A percentile compares a stretch with the other conserved stretches of the same genome.
Evolutionary conservation across 1,284 basidiomycete genomes (phyloP).

Genomic region (Lentinula novae-zelandiae): DNA sequence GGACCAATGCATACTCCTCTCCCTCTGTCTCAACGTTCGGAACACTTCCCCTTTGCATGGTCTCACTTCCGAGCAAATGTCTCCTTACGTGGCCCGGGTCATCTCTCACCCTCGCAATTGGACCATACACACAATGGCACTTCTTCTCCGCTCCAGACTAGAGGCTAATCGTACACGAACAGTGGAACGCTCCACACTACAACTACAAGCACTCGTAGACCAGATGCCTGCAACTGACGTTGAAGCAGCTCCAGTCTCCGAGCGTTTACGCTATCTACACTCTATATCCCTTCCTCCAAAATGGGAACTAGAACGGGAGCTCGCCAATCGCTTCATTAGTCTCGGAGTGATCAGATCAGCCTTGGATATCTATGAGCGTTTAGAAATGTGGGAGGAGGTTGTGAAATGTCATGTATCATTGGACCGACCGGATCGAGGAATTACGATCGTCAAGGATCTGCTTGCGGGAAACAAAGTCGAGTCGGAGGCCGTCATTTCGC

Average conservation of each 20-base stretch:
- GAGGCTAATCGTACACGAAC: constrained; percentile 86
- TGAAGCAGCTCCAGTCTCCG: constrained; percentile 37
- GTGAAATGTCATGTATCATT: constrained; percentile 81
- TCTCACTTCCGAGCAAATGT: constrained; percentile 86
- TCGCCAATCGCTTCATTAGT: constrained; percentile 77
- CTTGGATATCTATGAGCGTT: constrained; percentile 85
- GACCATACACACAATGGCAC: constrained; percentile 92
- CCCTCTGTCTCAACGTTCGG: constrained; percentile 85
- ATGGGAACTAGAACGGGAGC: constrained; percentile 90
- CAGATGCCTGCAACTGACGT: constrained; percentile 91
- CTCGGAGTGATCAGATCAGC: constrained; percentile 87
- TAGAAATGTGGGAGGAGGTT: constrained; percentile 98
- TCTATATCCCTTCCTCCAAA: constrained; percentile 77
- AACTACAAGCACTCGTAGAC: constrained; percentile 90
- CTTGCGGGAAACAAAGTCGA: constrained; percentile 82
- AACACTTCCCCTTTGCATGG: constrained; percentile 87
- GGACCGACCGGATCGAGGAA: constrained; percentile 75
- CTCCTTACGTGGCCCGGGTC: constrained; percentile 84
- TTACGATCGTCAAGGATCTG: constrained; percentile 78
- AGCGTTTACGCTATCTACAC: constrained; percentile 79
- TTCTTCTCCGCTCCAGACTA: constrained; percentile 85
- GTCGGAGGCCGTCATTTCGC: constrained; percentile 66
- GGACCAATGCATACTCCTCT: constrained; percentile 87
- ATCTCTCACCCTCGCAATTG: constrained; percentile 87
- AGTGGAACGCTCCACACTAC: constrained; percentile 84